phyloP scores from a whole-genome alignment of 208 protist genomes.

The Wallacemonas rigidus region DNA sequence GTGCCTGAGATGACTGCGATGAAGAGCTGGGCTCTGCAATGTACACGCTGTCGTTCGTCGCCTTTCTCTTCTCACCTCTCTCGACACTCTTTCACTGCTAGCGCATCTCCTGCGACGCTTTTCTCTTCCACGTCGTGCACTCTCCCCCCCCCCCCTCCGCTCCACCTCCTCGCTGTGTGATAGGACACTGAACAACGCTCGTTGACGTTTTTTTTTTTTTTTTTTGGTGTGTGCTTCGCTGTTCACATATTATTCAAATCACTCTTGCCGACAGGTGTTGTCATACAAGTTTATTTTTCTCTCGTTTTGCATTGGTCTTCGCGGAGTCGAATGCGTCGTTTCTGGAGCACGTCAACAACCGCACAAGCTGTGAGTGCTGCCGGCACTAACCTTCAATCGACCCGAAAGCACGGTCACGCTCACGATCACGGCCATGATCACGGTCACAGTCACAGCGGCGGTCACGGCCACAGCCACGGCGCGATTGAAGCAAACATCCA shows the following conservation, averaged over 20 bases:
- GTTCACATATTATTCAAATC: no score
- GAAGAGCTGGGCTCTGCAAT: neutral
- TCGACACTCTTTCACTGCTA: neutral
- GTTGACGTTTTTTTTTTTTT: no score
- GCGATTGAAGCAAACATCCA: constrained; percentile 52
- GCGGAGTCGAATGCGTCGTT: constrained; percentile 32
- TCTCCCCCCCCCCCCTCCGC: no score
- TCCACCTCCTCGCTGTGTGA: no score
- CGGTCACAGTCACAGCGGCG: constrained; percentile 40
- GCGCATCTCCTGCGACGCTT: neutral
- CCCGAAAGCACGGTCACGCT: constrained; percentile 3
- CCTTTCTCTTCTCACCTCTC: neutral
- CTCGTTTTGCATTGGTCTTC: constrained; percentile 5
- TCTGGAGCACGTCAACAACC: constrained; percentile 26
- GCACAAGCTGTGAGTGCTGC: neutral
- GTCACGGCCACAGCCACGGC: constrained; percentile 56
- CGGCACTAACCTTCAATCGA: constrained; percentile 12
- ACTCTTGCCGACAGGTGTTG: neutral
- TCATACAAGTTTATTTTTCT: neutral
- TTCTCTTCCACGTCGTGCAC: neutral
- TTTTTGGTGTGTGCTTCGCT: no score
- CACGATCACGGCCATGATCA: constrained; percentile 26
- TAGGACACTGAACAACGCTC: no score
- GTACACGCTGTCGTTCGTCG: neutral
- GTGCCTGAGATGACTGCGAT: neutral